Percentiles rank a stretch among this genome's conserved stretches.
phyloP scores from a whole-genome alignment of 2,329 filamentous ascomycete genomes.

The Penicillium freii region DNA sequence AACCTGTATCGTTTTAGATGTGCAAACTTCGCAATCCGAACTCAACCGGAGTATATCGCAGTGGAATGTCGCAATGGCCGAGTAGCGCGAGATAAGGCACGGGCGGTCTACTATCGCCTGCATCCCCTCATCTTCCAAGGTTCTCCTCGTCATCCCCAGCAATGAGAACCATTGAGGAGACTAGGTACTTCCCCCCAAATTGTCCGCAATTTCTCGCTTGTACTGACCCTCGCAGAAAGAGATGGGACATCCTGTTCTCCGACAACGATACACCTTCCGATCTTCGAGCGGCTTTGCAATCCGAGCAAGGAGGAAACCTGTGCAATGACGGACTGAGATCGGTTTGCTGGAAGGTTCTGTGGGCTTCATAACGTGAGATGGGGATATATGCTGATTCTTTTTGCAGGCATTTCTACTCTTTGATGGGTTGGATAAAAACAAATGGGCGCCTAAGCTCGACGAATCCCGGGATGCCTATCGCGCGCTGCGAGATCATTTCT shows the following conservation, averaged over 20 bases:
- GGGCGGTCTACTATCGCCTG: constrained; percentile 24
- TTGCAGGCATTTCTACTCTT: constrained; percentile 76
- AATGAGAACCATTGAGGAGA: constrained; percentile 57
- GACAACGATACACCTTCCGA: constrained; percentile 57
- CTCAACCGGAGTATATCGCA: constrained; percentile 10
- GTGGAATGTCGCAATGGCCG: constrained; percentile 12
- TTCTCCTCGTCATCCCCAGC: constrained; percentile 11
- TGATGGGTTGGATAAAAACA: constrained; percentile 60
- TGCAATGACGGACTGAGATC: constrained; percentile 75
- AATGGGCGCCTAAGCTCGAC: constrained; percentile 67
- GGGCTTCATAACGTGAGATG: constrained; percentile 1
- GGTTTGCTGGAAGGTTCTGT: constrained; percentile 80
- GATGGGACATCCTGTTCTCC: constrained; percentile 65
- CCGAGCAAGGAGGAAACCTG: constrained; percentile 59
- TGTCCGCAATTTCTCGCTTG: background rate
- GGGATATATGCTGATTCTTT: constrained; percentile 21
- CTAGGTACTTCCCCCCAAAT: constrained; percentile 43
- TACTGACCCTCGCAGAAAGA: constrained; percentile 49
- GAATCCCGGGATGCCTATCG: constrained; percentile 73
- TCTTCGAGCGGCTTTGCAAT: constrained; percentile 63
- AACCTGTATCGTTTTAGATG: background rate
- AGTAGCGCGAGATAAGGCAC: constrained; percentile 20
- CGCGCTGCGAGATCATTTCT: constrained; percentile 68
- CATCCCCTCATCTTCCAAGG: constrained; percentile 17
- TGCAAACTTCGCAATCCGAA: background rate